These are phyloP conservation scores for Apiospora pterosperma DNA, from an alignment of 2,329 filamentous ascomycete species.

Conservation along the genomic window DNA sequence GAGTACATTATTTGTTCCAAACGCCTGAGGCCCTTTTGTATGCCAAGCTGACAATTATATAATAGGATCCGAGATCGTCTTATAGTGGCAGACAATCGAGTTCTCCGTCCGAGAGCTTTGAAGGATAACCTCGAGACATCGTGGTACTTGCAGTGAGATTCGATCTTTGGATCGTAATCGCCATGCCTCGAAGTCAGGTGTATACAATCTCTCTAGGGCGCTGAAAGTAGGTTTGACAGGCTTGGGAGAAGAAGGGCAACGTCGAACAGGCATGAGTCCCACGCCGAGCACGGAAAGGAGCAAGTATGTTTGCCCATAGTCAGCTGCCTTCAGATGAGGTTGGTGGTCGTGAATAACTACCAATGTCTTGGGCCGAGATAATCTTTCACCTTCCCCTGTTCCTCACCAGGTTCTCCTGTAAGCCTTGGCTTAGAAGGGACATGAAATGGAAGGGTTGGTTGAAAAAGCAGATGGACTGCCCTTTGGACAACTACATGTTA, in stretches of 20 bases:
- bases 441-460: too few species aligned
- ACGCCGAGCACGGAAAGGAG: neutral
- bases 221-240: neutral
- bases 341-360: too few species aligned
- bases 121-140: neutral
- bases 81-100: neutral
- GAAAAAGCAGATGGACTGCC: too few species aligned
- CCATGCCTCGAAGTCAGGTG: neutral
- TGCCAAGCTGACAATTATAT: neutral
- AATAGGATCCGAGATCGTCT: neutral
- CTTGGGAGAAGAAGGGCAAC: neutral
- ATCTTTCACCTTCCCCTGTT: too few species aligned
- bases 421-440: too few species aligned
- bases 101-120: neutral
- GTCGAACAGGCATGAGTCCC: neutral
- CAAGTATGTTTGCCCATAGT: neutral
- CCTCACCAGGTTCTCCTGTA: too few species aligned
- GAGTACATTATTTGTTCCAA: neutral
- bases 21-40: neutral
- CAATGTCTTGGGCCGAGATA: too few species aligned
- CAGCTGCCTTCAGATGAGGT: too few species aligned
- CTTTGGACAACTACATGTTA: too few species aligned
- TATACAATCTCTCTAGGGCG: neutral
- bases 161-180: neutral
- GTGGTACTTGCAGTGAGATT: neutral